These are phyloP conservation scores for Centrapalus pauciflorus DNA, from an alignment of 129 eudicot species.

Conservation along the genomic window DNA sequence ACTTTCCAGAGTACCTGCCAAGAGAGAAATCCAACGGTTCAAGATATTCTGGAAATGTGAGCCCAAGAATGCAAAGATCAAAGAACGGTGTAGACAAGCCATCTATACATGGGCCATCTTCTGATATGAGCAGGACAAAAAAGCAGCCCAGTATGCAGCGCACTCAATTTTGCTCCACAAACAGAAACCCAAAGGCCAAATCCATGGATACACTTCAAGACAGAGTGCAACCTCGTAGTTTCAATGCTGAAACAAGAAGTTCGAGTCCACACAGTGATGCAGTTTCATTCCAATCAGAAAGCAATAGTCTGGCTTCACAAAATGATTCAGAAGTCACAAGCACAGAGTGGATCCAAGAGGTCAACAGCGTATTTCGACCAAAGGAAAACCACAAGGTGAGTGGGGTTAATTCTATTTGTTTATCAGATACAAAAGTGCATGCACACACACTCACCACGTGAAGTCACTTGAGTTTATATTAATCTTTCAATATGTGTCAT, in stretches of 20 bases:
- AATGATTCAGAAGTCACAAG: conserved; percentile 46
- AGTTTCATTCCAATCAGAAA: conserved; percentile 60
- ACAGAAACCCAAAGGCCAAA: conserved; percentile 30
- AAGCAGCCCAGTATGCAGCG: conserved; percentile 31
- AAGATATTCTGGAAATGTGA: conserved; percentile 30
- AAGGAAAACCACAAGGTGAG: conserved; percentile 38
- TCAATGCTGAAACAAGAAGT: conserved; percentile 36
- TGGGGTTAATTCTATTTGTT: not conserved
- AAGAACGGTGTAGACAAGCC: conserved; percentile 28
- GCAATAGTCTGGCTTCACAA: conserved; percentile 53
- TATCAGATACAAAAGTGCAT: not conserved
- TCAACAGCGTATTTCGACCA: conserved; percentile 27
- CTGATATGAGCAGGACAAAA: conserved; percentile 36
- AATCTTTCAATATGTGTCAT: conserved; percentile 16
- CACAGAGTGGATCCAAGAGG: conserved; percentile 37
- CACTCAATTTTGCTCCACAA: conserved; percentile 19
- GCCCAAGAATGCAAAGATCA: conserved; percentile 47
- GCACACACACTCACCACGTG: conserved; percentile 7
- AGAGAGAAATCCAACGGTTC: conserved; percentile 22
- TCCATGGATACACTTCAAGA: conserved; percentile 26
- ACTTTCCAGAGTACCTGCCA: conserved; percentile 21
- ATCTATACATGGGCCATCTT: conserved; percentile 24
- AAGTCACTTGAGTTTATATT: not conserved
- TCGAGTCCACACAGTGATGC: conserved; percentile 46
- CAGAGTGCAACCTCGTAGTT: conserved; percentile 29